Evolutionary conservation across 306 rosid genomes (phyloP).

Genomic region (Hippophae tibetana): DNA sequence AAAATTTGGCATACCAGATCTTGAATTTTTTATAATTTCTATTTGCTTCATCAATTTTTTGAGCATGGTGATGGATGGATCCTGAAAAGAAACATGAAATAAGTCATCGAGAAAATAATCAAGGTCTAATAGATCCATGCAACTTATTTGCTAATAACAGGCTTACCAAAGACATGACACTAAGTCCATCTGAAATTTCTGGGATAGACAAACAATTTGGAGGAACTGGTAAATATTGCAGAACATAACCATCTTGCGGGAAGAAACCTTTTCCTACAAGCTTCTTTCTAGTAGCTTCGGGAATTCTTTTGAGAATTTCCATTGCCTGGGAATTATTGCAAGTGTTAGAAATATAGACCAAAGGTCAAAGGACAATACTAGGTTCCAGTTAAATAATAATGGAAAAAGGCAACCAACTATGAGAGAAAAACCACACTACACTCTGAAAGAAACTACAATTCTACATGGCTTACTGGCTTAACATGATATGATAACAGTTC

Average conservation of each 20-base stretch:
- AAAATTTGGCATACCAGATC: conserved; percentile 78
- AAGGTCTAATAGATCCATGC: conserved; percentile 8
- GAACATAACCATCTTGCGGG: conserved; percentile 82
- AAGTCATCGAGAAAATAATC: neutral
- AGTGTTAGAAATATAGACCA: conserved; percentile 13
- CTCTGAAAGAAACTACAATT: no score
- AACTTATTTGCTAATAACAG: conserved; percentile 12
- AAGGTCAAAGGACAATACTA: neutral
- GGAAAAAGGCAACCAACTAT: neutral
- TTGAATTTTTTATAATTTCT: conserved; percentile 62
- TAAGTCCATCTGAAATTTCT: conserved; percentile 92
- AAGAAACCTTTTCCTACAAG: conserved; percentile 67
- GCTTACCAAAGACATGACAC: conserved; percentile 72
- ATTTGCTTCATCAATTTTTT: conserved; percentile 66
- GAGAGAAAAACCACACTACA: no score
- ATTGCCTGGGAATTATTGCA: conserved; percentile 37
- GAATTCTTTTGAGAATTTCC: conserved; percentile 67
- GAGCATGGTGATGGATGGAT: conserved; percentile 67
- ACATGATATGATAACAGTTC: no score
- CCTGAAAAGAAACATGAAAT: conserved; percentile 37
- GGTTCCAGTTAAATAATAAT: neutral
- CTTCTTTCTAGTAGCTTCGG: conserved; percentile 54
- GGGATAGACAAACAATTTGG: conserved; percentile 94
- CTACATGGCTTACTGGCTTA: no score
- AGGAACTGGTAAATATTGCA: conserved; percentile 72